Evolutionary conservation across 768 basidiomycete genomes (phyloP).

Genomic region (Gloeostereum incarnatum): DNA sequence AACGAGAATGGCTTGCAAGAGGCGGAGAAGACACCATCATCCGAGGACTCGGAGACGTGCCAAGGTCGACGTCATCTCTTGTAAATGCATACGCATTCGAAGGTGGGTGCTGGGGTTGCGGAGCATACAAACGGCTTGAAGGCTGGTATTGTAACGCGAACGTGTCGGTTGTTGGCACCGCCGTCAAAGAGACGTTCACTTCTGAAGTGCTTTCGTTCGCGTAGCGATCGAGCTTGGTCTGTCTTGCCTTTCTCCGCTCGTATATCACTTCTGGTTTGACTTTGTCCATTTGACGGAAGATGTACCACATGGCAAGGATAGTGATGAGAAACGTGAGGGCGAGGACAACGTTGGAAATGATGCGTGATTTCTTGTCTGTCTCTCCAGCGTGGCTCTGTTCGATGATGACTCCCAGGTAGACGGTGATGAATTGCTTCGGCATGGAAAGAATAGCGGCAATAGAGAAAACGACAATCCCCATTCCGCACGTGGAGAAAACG

Average conservation of each 20-base stretch:
- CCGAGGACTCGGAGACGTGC: too few relatives aligned
- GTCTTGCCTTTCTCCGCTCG: slow-evolving; percentile 62
- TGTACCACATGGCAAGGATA: slow-evolving; percentile 75
- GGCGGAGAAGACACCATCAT: too few relatives aligned
- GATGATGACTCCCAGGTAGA: slow-evolving; percentile 83
- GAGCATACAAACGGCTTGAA: too few relatives aligned
- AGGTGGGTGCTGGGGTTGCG: too few relatives aligned
- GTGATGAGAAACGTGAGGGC: slow-evolving; percentile 66
- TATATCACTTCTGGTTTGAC: slow-evolving; percentile 63
- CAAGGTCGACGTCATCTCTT: too few relatives aligned
- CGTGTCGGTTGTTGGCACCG: too few relatives aligned
- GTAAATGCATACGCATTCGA: too few relatives aligned
- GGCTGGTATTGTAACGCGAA: too few relatives aligned
- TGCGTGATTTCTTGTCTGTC: slow-evolving; percentile 38
- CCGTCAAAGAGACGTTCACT: too few relatives aligned
- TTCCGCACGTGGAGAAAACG: slow-evolving; percentile 84
- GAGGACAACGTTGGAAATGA: slow-evolving; percentile 63
- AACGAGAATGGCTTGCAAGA: too few relatives aligned
- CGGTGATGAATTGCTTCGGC: slow-evolving; percentile 88
- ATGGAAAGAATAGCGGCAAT: slow-evolving; percentile 75
- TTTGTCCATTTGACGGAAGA: slow-evolving; percentile 59
- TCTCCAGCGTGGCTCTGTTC: slow-evolving; percentile 35
- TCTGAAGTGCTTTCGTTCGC: too few relatives aligned
- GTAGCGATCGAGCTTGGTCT: too few relatives aligned
- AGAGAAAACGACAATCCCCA: slow-evolving; percentile 69